phyloP scores from a whole-genome alignment of 331 rosid genomes.

The Spiraea crenata region DNA sequence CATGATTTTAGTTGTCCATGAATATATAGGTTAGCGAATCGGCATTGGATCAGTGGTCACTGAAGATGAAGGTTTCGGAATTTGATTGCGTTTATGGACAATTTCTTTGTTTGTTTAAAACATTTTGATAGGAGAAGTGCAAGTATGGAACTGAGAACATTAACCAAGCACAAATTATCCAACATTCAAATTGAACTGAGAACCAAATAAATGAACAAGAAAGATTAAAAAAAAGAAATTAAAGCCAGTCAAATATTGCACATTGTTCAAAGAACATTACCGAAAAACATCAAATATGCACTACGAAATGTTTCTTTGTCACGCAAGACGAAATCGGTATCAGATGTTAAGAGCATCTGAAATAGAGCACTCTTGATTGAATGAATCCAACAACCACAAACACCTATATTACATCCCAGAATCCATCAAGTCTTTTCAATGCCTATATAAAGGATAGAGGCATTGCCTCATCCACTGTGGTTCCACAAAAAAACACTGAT shows the following conservation, averaged over 20 bases:
- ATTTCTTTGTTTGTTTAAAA: too few relatives aligned
- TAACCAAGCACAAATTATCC: too few relatives aligned
- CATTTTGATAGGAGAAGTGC: too few relatives aligned
- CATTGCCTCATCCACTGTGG: conserved; percentile 32
- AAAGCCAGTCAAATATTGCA: not conserved
- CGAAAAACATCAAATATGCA: conserved; percentile 34
- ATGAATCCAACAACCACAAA: conserved; percentile 53
- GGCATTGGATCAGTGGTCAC: too few relatives aligned
- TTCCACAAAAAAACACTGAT: conserved; percentile 25
- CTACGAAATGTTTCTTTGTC: conserved; percentile 37
- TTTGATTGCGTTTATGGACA: too few relatives aligned
- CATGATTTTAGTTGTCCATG: too few relatives aligned
- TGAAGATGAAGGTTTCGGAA: too few relatives aligned
- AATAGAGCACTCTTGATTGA: conserved; percentile 43
- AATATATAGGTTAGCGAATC: too few relatives aligned
- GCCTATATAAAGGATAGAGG: conserved; percentile 33
- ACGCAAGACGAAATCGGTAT: conserved; percentile 35
- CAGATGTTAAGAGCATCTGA: conserved; percentile 47
- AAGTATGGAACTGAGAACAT: too few relatives aligned
- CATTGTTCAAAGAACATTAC: conserved; percentile 15
- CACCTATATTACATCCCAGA: conserved; percentile 56
- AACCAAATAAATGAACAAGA: not conserved
- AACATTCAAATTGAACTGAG: too few relatives aligned
- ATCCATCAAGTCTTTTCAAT: conserved; percentile 31
- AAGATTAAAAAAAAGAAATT: not conserved